phyloP scores from a whole-genome alignment of 2,329 filamentous ascomycete genomes.

The Cladophialophora exuberans region DNA sequence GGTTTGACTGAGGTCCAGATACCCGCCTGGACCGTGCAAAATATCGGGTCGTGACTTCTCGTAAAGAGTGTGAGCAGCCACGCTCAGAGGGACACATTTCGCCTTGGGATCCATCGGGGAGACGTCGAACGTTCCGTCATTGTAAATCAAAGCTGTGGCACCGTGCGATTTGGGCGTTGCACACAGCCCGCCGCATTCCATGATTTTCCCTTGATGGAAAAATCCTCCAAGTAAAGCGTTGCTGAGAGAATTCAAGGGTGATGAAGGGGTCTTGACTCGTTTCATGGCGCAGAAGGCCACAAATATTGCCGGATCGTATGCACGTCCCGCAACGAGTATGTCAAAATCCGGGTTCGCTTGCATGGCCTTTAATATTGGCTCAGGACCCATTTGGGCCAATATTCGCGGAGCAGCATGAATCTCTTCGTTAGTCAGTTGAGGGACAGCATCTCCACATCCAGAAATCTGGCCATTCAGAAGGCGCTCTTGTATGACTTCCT shows the following conservation, averaged over 20 bases:
- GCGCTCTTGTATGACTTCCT: constrained; percentile 37
- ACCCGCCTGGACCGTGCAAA: constrained; percentile 55
- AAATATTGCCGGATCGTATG: constrained; percentile 48
- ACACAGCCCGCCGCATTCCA: constrained; percentile 57
- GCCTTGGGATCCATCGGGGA: constrained; percentile 44
- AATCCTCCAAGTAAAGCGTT: constrained; percentile 42
- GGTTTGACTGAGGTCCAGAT: constrained; percentile 46
- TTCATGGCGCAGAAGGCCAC: constrained; percentile 43
- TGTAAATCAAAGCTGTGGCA: constrained; percentile 48
- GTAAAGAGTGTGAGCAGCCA: constrained; percentile 59
- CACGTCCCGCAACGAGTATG: constrained; percentile 53
- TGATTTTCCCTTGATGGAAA: constrained; percentile 60
- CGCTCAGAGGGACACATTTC: constrained; percentile 52
- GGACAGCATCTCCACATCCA: constrained; percentile 43
- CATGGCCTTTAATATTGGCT: constrained; percentile 51
- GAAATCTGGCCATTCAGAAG: constrained; percentile 40
- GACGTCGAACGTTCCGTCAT: constrained; percentile 53
- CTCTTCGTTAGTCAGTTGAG: constrained; percentile 42
- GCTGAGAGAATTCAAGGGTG: neutral
- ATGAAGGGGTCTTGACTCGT: neutral
- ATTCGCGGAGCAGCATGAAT: constrained; percentile 44
- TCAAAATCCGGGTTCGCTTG: constrained; percentile 45
- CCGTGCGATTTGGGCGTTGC: constrained; percentile 52
- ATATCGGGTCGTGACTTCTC: constrained; percentile 59
- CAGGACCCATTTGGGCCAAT: constrained; percentile 52